phyloP scores from a whole-genome alignment of 2,329 filamentous ascomycete species.

The Davidsoniella eucalypti region DNA sequence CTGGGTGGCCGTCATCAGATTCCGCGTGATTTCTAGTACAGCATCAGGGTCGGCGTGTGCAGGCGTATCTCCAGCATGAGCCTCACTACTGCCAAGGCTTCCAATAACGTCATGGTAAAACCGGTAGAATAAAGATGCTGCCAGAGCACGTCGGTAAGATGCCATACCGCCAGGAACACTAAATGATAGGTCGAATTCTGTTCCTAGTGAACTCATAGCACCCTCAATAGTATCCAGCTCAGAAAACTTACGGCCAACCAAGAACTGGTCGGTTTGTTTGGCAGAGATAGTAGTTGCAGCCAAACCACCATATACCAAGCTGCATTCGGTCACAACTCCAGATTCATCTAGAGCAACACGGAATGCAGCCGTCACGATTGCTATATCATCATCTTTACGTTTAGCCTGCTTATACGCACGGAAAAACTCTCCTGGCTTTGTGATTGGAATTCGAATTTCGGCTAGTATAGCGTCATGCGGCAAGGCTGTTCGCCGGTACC shows the following conservation, averaged over 20 bases:
- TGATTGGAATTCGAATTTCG: constrained; percentile 69
- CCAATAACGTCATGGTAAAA: constrained; percentile 84
- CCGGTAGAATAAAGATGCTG: constrained; percentile 87
- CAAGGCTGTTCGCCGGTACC: constrained; percentile 73
- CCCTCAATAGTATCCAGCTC: constrained; percentile 75
- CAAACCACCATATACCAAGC: constrained; percentile 89
- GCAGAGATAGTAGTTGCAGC: constrained; percentile 81
- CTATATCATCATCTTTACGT: constrained; percentile 94
- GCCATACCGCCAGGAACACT: constrained; percentile 96
- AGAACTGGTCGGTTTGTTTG: constrained; percentile 56
- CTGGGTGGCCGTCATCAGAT: constrained; percentile 63
- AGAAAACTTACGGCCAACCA: constrained; percentile 63
- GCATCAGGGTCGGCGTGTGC: constrained; percentile 50
- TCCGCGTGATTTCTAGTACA: constrained; percentile 68
- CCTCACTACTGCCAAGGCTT: constrained; percentile 29
- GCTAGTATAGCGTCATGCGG: constrained; percentile 70
- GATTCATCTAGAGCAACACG: constrained; percentile 54
- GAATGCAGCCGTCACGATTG: constrained; percentile 82
- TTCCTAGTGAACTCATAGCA: constrained; percentile 73
- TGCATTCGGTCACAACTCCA: constrained; percentile 55
- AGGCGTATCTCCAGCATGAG: constrained; percentile 14
- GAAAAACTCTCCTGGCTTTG: constrained; percentile 65
- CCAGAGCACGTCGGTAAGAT: constrained; percentile 80
- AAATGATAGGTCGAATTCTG: constrained; percentile 77
- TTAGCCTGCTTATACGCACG: constrained; percentile 93